Conservation (phyloP, 805 yeast species). For the Starmera quercuum region DNA sequence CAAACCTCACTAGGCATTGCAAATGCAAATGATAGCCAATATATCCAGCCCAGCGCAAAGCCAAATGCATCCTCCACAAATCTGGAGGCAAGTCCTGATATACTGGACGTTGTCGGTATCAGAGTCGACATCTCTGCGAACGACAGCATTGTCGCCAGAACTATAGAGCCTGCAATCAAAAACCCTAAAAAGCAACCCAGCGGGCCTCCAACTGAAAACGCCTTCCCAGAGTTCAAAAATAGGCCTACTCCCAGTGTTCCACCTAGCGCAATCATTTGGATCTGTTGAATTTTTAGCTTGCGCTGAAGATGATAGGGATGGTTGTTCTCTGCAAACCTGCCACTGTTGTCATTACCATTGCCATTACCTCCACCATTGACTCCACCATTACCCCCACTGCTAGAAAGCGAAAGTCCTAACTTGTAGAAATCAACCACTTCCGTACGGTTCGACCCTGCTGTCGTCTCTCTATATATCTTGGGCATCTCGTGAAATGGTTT, state of each 20-base stretch:
- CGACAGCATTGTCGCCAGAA: constrained; percentile 60
- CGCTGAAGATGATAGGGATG: constrained; percentile 39
- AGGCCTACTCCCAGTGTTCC: constrained; percentile 78
- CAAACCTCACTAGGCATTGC: constrained; percentile 77
- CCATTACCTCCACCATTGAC: background rate
- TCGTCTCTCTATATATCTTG: background rate
- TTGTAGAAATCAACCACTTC: constrained; percentile 17
- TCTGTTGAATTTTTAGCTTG: constrained; percentile 54
- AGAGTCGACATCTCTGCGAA: constrained; percentile 79
- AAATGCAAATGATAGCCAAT: constrained; percentile 64
- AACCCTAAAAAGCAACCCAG: constrained; percentile 68
- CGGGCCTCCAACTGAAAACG: constrained; percentile 69
- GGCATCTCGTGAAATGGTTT: background rate
- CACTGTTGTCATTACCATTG: background rate
- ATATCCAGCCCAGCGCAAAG: constrained; percentile 64
- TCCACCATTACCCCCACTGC: background rate
- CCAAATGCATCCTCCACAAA: constrained; percentile 77
- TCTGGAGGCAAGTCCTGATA: constrained; percentile 65
- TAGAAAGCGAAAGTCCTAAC: constrained; percentile 4
- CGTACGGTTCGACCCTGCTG: constrained; percentile 12
- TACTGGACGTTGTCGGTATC: constrained; percentile 73
- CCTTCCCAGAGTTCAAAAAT: constrained; percentile 62
- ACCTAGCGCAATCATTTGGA: constrained; percentile 73
- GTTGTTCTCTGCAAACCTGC: too few species aligned
- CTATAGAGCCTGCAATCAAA: constrained; percentile 54